Percentiles rank a stretch among this genome's conserved stretches.
Evolutionary conservation across 2,329 filamentous ascomycete genomes (phyloP).

Genomic region (Penicillium nordicum): DNA sequence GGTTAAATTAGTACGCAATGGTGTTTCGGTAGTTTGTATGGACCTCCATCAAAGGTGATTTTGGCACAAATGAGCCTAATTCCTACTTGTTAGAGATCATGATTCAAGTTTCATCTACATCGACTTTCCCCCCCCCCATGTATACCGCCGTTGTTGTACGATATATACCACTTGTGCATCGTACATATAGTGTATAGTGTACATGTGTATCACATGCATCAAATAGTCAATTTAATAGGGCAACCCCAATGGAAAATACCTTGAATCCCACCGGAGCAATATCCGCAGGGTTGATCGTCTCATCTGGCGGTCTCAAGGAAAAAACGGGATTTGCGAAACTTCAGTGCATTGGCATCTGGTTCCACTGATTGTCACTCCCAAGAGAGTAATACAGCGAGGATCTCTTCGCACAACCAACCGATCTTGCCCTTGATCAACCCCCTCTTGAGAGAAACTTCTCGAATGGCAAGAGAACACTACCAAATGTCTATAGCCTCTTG

Average conservation of each 20-base stretch:
- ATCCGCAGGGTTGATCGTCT: slow-evolving; percentile 11
- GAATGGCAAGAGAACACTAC: not conserved
- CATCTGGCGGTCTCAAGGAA: slow-evolving; percentile 3
- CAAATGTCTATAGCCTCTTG: not conserved
- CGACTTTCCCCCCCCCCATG: not conserved
- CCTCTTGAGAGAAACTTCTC: not conserved
- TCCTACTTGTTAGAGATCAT: not conserved
- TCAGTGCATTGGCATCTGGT: slow-evolving; percentile 14
- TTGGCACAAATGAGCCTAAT: not conserved
- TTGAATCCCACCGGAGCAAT: slow-evolving; percentile 5
- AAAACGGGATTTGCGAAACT: slow-evolving; percentile 10
- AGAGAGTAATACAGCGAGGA: slow-evolving; percentile 21
- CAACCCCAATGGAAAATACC: not conserved
- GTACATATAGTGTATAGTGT: not conserved
- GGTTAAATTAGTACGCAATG: slow-evolving; percentile 4
- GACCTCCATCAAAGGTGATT: not conserved
- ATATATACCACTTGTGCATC: not conserved
- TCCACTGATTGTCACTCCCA: slow-evolving; percentile 30
- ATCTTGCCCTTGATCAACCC: not conserved
- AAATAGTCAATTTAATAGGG: not conserved
- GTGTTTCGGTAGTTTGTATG: not conserved
- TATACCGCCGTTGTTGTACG: not conserved
- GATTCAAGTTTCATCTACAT: not conserved
- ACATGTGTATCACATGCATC: not conserved
- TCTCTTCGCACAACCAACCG: slow-evolving; percentile 5